Evolutionary conservation across 306 rosid species (phyloP), one percentile per base, ranked within the genome.

Genomic region (Hippophae tibetana): DNA sequence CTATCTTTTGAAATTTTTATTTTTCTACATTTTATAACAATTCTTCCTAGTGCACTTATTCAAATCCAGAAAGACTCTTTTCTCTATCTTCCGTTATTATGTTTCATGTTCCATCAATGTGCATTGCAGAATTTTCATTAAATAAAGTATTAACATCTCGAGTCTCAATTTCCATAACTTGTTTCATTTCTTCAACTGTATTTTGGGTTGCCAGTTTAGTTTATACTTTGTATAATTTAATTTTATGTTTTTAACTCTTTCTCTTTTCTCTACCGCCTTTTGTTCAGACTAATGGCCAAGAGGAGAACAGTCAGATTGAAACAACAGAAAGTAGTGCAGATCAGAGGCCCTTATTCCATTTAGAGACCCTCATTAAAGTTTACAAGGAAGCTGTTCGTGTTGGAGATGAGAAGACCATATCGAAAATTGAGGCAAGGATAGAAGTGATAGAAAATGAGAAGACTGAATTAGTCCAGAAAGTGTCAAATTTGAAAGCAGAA

Each of bases 331-430:
- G 52, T 43, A 71, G 54, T 61, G 84, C 53, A 74, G 70, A 67
- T 65, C 6, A 49, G 52, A 52, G 51, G 10, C 55, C 50, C 7
- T 50, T 69, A 70, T 70, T 72, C 13, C 72, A 72, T 62, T 78
- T 88, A 56, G 49, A 25, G 69, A 56, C 76, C 66, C 86, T 92
- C 57, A 44, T 84, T 54, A 61, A 75, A 67, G 72, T 76, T 65
- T 92, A 92, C 85, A 82, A 77, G 74, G 76, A 88, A 51, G 96
- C 99, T 27, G 43, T 81, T 54, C 76, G 79, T 44, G 65, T 66
- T 12, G 82, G 84, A 42, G 79, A 92, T 56, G 76, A 60, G 58
- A 65, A 62, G 61, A 64, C 72, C 23, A 58, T 64, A 61, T 76
- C 83, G 13, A 66, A 57, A 52, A 61, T 88, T 50, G 95, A 92